Evolutionary conservation across 169 alveolate genomes (phyloP), one percentile per base, ranked within the genome.

Genomic region (Sarcocystis neurona): DNA sequence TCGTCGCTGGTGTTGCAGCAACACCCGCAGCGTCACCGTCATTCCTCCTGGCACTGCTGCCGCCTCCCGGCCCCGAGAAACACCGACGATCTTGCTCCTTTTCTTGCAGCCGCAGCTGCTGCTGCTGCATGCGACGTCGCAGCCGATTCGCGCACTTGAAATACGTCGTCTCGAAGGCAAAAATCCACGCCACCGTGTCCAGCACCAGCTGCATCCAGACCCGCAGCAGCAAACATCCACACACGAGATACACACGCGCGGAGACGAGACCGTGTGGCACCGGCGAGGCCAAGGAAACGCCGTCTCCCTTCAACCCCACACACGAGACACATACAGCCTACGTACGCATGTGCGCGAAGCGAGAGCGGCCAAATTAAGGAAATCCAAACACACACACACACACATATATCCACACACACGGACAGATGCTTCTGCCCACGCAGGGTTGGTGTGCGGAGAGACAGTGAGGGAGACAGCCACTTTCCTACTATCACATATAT

Each of bases 81-180:
- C 12, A 53, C 30, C 12, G 66, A 23, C n/a, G 85, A 66, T 78
- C 50, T 70, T 78, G 85, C 85, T 44, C 72, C 66, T 44, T 43
- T 4, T 44, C 47, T 46, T 78, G 85, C 79, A 34, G 43, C 79
- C 39, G 47, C 47, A 48, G 30, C 46, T 50, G 34, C 20, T 41
- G 23, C 43, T 46, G 63, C 88, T 80, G 75, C 78, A 37, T 46
- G 27, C 75, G 88, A 53, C 43, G 84, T 34, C 90, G 27, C 48
- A 85, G 74, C 27, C 77, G 72, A n/a, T 85, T 85, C 46, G 75
- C 77, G 23, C 78, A 74, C 34, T 78, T 66, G 84, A 85, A 85
- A 53, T 70, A 85, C 20, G 84, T 78, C 56, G 70, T 75, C 12
- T 85, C 37, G 63, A 53, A 85, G 6, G 90, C 90, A 63, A 85